Evolutionary conservation across 768 basidiomycete genomes (phyloP).

Genomic region (Rubroboletus pulcherrimus): DNA sequence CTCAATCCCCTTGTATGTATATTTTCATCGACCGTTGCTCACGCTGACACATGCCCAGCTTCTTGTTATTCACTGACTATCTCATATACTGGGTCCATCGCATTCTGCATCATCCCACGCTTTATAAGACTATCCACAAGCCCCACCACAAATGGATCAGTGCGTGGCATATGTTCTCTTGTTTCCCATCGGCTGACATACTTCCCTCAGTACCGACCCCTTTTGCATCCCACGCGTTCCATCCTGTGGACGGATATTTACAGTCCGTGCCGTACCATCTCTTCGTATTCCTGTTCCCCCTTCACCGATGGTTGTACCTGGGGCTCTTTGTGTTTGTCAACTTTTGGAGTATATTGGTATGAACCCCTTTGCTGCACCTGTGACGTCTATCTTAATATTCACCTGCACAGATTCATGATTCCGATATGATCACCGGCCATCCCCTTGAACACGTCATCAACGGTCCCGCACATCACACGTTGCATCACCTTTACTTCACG

Average conservation of each 20-base stretch:
- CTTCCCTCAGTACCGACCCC: slow-evolving; percentile 80
- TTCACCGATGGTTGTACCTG: slow-evolving; percentile 83
- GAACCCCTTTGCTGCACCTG: too few relatives aligned
- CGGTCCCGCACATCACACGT: slow-evolving; percentile 96
- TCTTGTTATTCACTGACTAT: slow-evolving; percentile 87
- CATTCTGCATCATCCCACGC: slow-evolving; percentile 71
- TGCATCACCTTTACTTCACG: slow-evolving; percentile 96
- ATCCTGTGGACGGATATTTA: slow-evolving; percentile 89
- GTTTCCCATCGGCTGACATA: slow-evolving; percentile 4
- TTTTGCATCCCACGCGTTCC: slow-evolving; percentile 97
- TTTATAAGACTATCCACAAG: slow-evolving; percentile 94
- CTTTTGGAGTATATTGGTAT: slow-evolving; percentile 87
- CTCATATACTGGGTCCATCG: slow-evolving; percentile 97
- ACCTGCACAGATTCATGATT: slow-evolving; percentile 85
- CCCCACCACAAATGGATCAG: slow-evolving; percentile 99
- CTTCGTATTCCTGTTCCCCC: slow-evolving; percentile 85
- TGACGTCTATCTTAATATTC: neutral
- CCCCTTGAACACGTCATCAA: slow-evolving; percentile 88
- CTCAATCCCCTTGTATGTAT: slow-evolving; percentile 64
- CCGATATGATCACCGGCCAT: slow-evolving; percentile 96
- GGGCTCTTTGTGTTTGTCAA: slow-evolving; percentile 89
- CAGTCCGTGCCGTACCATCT: slow-evolving; percentile 96
- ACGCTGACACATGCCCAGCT: slow-evolving; percentile 38
- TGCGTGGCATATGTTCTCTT: slow-evolving; percentile 36
- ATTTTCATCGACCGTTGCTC: neutral